These are phyloP conservation scores for Solanum appendiculatum DNA, from an alignment of 257 asterid species.

Conservation along the genomic window DNA sequence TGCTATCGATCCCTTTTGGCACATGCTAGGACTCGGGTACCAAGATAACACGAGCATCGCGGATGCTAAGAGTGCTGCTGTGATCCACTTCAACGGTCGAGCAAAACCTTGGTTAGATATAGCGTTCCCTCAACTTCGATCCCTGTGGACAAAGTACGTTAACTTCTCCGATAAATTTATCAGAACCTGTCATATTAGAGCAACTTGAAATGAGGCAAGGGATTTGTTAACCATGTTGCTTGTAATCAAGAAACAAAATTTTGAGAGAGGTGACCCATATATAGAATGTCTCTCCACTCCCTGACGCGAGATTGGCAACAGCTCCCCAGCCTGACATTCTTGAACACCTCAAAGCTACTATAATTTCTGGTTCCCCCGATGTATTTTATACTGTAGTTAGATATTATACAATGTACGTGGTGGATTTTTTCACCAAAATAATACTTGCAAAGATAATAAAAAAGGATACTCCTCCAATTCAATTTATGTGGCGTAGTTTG, in stretches of 20 bases:
- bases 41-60: conserved; percentile 71
- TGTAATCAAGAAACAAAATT: background rate
- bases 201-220: conserved; percentile 29
- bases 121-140: conserved; percentile 75
- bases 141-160: conserved; percentile 75
- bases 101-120: conserved; percentile 99
- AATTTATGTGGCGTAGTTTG: background rate
- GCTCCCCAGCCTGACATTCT: background rate
- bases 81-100: conserved; percentile 85
- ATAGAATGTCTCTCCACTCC: background rate
- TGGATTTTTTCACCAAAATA: background rate
- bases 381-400: background rate
- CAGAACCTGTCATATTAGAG: conserved; percentile 67
- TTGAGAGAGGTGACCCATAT: background rate
- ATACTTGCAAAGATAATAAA: background rate
- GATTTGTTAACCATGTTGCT: background rate
- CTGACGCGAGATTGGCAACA: background rate
- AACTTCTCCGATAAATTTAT: conserved; percentile 73
- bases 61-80: conserved; percentile 74
- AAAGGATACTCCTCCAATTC: background rate
- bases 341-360: background rate
- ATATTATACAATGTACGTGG: background rate
- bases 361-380: background rate
- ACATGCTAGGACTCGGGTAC: conserved; percentile 93
- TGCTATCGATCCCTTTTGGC: conserved; percentile 75